Percentiles rank a stretch among this genome's conserved stretches.
phyloP scores from a whole-genome alignment of 2,329 filamentous ascomycete species.

The Aspergillus persii region DNA sequence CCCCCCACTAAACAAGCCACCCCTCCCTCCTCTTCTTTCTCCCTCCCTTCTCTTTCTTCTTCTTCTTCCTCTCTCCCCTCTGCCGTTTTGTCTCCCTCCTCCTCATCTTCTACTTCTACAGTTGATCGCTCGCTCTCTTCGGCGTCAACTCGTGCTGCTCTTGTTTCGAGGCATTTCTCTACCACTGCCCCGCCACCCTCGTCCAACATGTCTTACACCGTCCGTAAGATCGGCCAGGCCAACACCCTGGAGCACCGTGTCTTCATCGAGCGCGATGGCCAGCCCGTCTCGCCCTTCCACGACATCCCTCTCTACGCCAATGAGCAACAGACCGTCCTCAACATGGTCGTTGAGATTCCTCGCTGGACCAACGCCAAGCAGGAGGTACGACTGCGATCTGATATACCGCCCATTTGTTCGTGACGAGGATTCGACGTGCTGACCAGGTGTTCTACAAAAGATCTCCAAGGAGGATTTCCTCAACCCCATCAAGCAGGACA shows the following conservation, averaged over 20 bases:
- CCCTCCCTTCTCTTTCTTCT: slow-evolving; percentile 17
- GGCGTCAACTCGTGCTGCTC: slow-evolving; percentile 38
- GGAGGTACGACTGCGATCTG: slow-evolving; percentile 64
- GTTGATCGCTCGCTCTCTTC: slow-evolving; percentile 22
- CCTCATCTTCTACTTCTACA: slow-evolving; percentile 11
- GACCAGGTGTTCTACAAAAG: slow-evolving; percentile 46
- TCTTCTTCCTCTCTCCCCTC: slow-evolving; percentile 26
- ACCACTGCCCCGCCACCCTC: neutral
- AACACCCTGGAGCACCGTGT: slow-evolving; percentile 97
- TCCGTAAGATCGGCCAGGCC: slow-evolving; percentile 83
- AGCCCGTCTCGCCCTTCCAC: slow-evolving; percentile 92
- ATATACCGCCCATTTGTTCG: neutral
- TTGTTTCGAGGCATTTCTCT: slow-evolving; percentile 50
- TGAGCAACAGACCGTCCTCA: slow-evolving; percentile 88
- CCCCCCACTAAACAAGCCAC: slow-evolving; percentile 39
- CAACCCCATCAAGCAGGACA: slow-evolving; percentile 99
- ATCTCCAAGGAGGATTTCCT: slow-evolving; percentile 98
- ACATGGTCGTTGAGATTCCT: slow-evolving; percentile 99
- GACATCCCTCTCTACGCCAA: slow-evolving; percentile 98
- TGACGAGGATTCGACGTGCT: neutral
- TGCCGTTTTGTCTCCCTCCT: slow-evolving; percentile 15
- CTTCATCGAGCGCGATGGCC: slow-evolving; percentile 97
- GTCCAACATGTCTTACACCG: slow-evolving; percentile 57
- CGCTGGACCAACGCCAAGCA: slow-evolving; percentile 99
- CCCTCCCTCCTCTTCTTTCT: slow-evolving; percentile 24